Base-by-base conservation (phyloP, 2,329 filamentous ascomycete genomes). In the Diplodia mutila region DNA sequence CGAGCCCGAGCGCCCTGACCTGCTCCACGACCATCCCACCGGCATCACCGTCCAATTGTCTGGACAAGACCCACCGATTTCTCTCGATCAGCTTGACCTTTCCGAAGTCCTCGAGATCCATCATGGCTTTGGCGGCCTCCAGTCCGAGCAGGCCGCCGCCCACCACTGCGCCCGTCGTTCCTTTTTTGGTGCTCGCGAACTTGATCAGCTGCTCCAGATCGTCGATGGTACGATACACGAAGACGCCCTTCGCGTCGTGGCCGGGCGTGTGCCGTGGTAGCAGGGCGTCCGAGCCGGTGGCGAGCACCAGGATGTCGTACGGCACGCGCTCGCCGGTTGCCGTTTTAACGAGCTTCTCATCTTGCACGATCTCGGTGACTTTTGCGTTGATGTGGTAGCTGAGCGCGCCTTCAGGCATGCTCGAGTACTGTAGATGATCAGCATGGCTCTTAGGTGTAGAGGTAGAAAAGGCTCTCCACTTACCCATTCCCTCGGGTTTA, bases 71-170 rank as follows among this genome's bases (percentile, higher is more conserved):
- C 91, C 92, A 97, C 72, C 86, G 80, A 74, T 93, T 94, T 64
- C 92, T 85, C 78, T 97, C 94, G 63, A 97, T 88, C 9, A 97
- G 82, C 71, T 89, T 91, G 63, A 97, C 90, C 67, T 88, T 87
- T 14, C 85, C 83, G 74, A 91, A 96, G 63, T 89, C 86, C 72
- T 91, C 85, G 9, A 97, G 82, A 75, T 97, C 93, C 82, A 94
- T 90, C 91, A 97, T 93, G 1, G 93, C 93, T 74, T 97, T 95
- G 39, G 92, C 93, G 2, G 93, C 93, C 80, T 97, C 93, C 0
- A 97, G 85, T 0, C 93, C 93, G 0, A 97, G 84, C 27, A 97
- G 79, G 0, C 93, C 93, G 64, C 93, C 93, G 27, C 93, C 93
- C 3, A 97, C 91, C 0, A 95, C 92, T 4, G 89, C 86, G 0